Conservation (phyloP, 441 rosid species). For the Adansonia rubrostipa region DNA sequence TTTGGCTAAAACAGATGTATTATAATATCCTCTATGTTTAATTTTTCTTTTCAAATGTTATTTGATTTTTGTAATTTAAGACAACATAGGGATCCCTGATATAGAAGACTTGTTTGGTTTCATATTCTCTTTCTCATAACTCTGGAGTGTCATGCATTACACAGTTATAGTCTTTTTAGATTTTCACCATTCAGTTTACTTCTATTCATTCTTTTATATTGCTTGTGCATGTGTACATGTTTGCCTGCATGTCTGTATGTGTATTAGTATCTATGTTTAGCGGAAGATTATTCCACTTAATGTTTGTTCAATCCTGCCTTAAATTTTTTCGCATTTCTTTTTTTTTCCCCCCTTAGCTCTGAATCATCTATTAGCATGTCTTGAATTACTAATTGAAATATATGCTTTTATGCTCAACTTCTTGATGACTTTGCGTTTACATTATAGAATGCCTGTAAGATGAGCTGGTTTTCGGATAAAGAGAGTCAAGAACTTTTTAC, state of each 20-base stretch:
- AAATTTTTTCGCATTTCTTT: background rate
- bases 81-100: background rate
- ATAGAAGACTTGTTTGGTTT: background rate
- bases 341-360: background rate
- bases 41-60: background rate
- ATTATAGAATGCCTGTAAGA: conserved; percentile 76
- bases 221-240: background rate
- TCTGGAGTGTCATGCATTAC: background rate
- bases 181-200: background rate
- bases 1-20: background rate
- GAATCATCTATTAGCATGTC: background rate
- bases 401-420: background rate
- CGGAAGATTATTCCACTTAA: background rate
- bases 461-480: conserved; percentile 76
- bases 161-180: background rate
- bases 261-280: background rate
- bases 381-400: background rate
- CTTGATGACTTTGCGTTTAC: conserved; percentile 33
- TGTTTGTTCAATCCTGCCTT: background rate
- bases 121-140: background rate
- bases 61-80: conserved; percentile 2
- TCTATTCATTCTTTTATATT: background rate
- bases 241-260: background rate
- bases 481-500: conserved; percentile 63
- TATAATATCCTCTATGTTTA: background rate